Evolutionary conservation across 805 yeast genomes (phyloP).

Genomic region (Candida jianshihensis): DNA sequence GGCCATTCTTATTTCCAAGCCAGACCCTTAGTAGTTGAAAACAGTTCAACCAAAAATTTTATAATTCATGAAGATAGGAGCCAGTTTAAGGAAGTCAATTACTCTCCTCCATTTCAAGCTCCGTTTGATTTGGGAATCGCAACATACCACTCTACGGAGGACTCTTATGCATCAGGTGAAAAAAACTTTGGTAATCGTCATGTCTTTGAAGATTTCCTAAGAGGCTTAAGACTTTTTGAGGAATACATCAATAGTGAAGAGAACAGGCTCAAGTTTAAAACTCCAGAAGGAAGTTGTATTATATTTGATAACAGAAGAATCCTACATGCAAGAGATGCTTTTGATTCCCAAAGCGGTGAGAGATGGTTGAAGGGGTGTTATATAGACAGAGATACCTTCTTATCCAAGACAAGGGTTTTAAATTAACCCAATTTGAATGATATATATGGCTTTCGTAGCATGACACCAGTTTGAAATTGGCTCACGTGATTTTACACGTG

Average conservation of each 20-base stretch:
- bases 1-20: constrained; percentile 54
- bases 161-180: constrained; percentile 23
- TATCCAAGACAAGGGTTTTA: constrained; percentile 46
- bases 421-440: constrained; percentile 7
- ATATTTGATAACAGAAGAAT: constrained; percentile 66
- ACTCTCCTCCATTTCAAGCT: constrained; percentile 81
- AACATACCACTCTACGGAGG: constrained; percentile 18
- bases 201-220: constrained; percentile 44
- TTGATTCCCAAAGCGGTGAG: constrained; percentile 38
- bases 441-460: too few species aligned
- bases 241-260: constrained; percentile 41
- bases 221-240: constrained; percentile 60
- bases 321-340: constrained; percentile 54
- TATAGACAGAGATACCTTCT: constrained; percentile 61
- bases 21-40: constrained; percentile 58
- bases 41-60: constrained; percentile 22
- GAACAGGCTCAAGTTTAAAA: constrained; percentile 48
- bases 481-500: too few species aligned
- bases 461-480: too few species aligned
- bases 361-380: constrained; percentile 77
- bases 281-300: constrained; percentile 55
- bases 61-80: constrained; percentile 14
- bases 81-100: constrained; percentile 52
- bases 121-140: constrained; percentile 59
- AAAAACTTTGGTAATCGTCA: constrained; percentile 33